Evolutionary conservation across 2,329 filamentous ascomycete species (phyloP), one percentile per base, ranked within the genome.

Genomic region (Xylaria sp.): DNA sequence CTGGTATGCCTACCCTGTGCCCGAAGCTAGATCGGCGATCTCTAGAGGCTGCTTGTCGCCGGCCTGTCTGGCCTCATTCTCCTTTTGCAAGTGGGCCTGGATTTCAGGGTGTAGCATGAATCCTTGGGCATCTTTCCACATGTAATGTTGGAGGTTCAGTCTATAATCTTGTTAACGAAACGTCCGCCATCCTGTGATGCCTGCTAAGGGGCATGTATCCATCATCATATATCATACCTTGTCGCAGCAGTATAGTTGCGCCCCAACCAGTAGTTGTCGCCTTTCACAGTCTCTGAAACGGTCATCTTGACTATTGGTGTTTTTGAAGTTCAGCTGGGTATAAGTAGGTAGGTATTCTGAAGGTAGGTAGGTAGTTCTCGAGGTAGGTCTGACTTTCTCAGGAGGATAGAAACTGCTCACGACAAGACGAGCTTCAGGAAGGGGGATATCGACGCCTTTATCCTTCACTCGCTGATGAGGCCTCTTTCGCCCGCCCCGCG

Each of bases 141-240:
- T 35, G 42, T 52, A 63, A 35, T 62, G 62, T 44, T 63, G 59
- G 13, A 63, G 39, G 23, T 63, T 63, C 30, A 62, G 49, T 35
- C 62, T 63, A 6, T 6, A 37, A 11, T 1, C 5, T 35, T 46
- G 54, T 63, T n/a, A 59, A 16, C 19, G n/a, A 16, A 7, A 48
- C 37, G n/a, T 13, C 30, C 23, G 23, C 23, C 23, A 30, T 30
- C 23, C 23, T 30, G 23, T 30, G 23, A 30, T 30, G 23, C 23
- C 23, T 30, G 23, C 23, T 30, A 5, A 30, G 23, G 23, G 23
- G 23, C 23, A 30, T 30, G 23, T 30, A 30, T 30, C 4, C 23
- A 6, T 30, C 23, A 30, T 30, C 23, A 30, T 30, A 30, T 30
- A 30, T 30, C 16, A 48, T 58, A 63, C 62, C 59, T 63, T 19